These are phyloP conservation scores for Senecio squalidus DNA, from an alignment of 140 eudicot genomes.

Conservation along the genomic window DNA sequence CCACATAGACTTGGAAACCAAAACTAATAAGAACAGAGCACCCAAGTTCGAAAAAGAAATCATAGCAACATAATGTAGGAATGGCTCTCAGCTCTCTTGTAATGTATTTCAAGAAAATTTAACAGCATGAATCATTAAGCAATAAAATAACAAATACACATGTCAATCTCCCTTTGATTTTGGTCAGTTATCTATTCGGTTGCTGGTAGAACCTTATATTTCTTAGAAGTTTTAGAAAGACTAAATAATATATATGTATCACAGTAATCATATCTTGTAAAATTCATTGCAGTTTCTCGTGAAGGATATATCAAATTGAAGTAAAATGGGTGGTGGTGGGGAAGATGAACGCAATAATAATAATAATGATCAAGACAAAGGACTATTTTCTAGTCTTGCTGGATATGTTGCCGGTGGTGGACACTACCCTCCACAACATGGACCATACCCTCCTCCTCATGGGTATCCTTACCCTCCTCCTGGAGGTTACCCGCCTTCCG, in stretches of 20 bases:
- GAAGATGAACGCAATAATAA: constrained; percentile 31
- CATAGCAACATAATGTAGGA: background rate
- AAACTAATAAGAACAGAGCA: background rate
- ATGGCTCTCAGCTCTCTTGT: too few species aligned
- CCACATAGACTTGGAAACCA: background rate
- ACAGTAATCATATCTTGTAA: constrained; percentile 6
- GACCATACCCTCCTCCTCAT: constrained; percentile 44
- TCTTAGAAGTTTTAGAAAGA: too few species aligned
- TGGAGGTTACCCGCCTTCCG: constrained; percentile 50
- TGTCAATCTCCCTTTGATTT: background rate
- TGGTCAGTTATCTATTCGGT: background rate
- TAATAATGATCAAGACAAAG: constrained; percentile 42
- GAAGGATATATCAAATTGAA: constrained; percentile 8
- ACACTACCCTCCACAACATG: constrained; percentile 33
- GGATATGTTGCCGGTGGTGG: constrained; percentile 48
- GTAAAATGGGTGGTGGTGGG: constrained; percentile 48
- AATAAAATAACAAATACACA: background rate
- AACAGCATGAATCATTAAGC: background rate
- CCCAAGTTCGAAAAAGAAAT: background rate
- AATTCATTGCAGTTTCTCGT: constrained; percentile 20
- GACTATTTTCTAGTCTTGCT: constrained; percentile 41
- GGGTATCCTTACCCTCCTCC: constrained; percentile 41
- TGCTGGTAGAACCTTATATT: background rate
- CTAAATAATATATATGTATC: too few species aligned
- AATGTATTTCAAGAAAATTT: background rate